Conservation (phyloP, 148 eudicot species). For the Agrostemma githago region DNA sequence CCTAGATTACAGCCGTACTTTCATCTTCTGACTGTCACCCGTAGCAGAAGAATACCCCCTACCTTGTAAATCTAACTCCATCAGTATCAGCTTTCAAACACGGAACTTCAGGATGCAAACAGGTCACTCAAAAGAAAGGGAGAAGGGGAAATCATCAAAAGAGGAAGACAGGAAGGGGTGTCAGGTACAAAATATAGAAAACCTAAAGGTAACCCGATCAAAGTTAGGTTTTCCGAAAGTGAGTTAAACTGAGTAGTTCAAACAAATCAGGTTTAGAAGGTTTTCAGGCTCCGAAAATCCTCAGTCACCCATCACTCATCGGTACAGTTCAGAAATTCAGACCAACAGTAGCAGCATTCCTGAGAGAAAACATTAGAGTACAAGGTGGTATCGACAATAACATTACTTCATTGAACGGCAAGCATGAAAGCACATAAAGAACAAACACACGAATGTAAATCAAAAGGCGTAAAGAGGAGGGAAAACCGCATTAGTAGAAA, state of each 20-base stretch:
- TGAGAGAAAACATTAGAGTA: not conserved
- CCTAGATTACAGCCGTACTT: too few relatives aligned
- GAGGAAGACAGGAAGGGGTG: not conserved
- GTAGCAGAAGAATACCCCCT: too few relatives aligned
- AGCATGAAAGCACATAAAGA: not conserved
- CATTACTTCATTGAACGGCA: too few relatives aligned
- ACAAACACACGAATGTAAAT: not conserved
- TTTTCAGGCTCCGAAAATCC: not conserved
- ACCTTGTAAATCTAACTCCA: too few relatives aligned
- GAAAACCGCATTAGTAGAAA: conserved; percentile 1
- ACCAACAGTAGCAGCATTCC: not conserved
- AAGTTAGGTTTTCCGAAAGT: not conserved
- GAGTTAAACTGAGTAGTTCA: not conserved
- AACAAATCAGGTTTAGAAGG: not conserved
- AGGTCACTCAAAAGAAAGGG: too few relatives aligned
- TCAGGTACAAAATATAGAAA: not conserved
- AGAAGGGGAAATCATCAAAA: not conserved
- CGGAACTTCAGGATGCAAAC: not conserved
- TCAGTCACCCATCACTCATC: not conserved
- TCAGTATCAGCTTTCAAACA: not conserved
- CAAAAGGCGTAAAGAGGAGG: not conserved
- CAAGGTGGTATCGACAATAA: not conserved
- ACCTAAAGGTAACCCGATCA: not conserved
- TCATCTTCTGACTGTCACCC: too few relatives aligned
- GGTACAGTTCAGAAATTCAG: not conserved